Conservation (phyloP, 2,329 filamentous ascomycete genomes). For the Fusarium sp. region DNA sequence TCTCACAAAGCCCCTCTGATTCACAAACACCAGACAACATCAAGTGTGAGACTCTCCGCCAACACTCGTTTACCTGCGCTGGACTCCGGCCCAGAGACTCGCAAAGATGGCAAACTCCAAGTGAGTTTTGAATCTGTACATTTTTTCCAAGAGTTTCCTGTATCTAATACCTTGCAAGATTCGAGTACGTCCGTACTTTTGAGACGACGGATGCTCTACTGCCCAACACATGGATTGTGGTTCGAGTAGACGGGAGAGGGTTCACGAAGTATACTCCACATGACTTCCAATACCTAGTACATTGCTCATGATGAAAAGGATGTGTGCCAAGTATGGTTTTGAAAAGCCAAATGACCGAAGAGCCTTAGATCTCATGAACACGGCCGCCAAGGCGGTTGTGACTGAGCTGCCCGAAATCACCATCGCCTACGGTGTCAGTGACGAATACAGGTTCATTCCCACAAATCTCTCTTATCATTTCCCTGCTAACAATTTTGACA, state of each 20-base stretch:
- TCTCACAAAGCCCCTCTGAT: slow-evolving; percentile 40
- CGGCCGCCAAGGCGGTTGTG: slow-evolving; percentile 86
- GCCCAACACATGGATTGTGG: slow-evolving; percentile 94
- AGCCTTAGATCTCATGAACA: slow-evolving; percentile 94
- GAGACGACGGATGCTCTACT: slow-evolving; percentile 85
- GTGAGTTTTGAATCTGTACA: slow-evolving; percentile 48
- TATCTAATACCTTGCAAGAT: slow-evolving; percentile 64
- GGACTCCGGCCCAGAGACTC: slow-evolving; percentile 2
- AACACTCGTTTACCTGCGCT: slow-evolving; percentile 1
- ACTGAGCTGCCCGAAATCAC: slow-evolving; percentile 85
- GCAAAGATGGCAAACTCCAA: slow-evolving; percentile 67
- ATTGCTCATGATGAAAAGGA: slow-evolving; percentile 60
- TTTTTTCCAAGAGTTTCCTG: neutral
- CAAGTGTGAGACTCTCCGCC: slow-evolving; percentile 3
- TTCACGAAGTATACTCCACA: slow-evolving; percentile 83
- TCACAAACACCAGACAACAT: slow-evolving; percentile 30
- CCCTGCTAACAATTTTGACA: slow-evolving; percentile 50
- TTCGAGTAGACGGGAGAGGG: slow-evolving; percentile 91
- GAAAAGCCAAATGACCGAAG: slow-evolving; percentile 92
- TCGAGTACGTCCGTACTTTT: slow-evolving; percentile 92
- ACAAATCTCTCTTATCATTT: neutral
- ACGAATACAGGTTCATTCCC: slow-evolving; percentile 80
- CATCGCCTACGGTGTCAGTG: slow-evolving; percentile 92
- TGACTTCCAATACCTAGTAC: neutral
- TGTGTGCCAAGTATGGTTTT: slow-evolving; percentile 86